phyloP scores from a whole-genome alignment of 2,329 filamentous ascomycete genomes.

The Alternaria longipes region DNA sequence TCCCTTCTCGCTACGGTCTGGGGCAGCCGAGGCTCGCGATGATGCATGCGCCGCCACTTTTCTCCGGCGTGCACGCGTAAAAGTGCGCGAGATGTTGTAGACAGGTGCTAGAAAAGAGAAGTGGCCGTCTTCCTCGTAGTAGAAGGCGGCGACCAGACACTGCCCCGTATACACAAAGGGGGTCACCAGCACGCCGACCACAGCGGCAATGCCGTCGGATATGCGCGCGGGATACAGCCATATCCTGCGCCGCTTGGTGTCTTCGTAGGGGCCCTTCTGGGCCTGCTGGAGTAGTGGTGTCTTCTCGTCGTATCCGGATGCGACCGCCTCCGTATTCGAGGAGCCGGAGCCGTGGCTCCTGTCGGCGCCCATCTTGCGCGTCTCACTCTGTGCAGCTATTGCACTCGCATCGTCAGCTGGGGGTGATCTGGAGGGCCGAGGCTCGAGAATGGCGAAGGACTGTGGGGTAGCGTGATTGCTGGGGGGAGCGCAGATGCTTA shows the following conservation, averaged over 20 bases:
- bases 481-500: conserved; percentile 1
- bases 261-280: conserved; percentile 40
- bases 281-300: conserved; percentile 68
- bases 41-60: conserved; percentile 42
- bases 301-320: conserved; percentile 67
- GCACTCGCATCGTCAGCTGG: conserved; percentile 49
- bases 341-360: conserved; percentile 30
- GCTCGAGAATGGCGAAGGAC: conserved; percentile 54
- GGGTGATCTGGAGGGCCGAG: conserved; percentile 31
- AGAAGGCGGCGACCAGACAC: conserved; percentile 84
- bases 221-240: conserved; percentile 73
- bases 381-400: conserved; percentile 40
- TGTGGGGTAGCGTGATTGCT: conserved; percentile 18
- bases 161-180: conserved; percentile 81
- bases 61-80: conserved; percentile 50
- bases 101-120: conserved; percentile 83
- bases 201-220: conserved; percentile 75
- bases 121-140: conserved; percentile 79
- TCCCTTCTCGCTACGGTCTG: conserved; percentile 41
- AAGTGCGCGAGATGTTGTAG: conserved; percentile 67
- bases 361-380: conserved; percentile 43
- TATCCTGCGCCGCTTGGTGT: conserved; percentile 49
- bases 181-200: conserved; percentile 79
- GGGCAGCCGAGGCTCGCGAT: conserved; percentile 35
- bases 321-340: conserved; percentile 39